A percentile compares a stretch with the other conserved stretches of the same genome.
phyloP scores from a whole-genome alignment of 148 eudicot species.

The Rhododendron ferrugineum region DNA sequence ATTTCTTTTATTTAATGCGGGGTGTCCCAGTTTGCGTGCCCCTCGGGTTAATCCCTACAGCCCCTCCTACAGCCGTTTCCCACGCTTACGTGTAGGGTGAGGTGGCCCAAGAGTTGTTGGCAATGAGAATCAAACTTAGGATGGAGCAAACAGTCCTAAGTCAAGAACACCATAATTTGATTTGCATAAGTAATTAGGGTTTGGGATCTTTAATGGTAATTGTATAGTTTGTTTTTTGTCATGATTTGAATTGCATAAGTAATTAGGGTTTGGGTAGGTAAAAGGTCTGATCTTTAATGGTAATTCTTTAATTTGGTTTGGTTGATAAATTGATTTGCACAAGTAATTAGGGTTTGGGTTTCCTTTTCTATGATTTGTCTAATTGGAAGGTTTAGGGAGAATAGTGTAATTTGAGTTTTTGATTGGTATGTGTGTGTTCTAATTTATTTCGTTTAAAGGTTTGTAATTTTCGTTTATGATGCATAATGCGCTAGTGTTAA shows the following conservation, averaged over 20 bases:
- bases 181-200: neutral
- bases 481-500: neutral
- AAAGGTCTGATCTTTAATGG: neutral
- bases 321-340: neutral
- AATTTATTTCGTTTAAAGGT: neutral
- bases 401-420: neutral
- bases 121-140: no score
- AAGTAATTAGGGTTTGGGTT: neutral
- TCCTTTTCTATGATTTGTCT: neutral
- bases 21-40: no score
- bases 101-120: no score
- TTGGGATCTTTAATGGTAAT: neutral
- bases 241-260: neutral
- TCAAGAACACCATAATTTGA: neutral
- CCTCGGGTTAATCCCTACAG: no score
- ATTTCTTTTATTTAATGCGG: neutral
- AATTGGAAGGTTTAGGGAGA: no score
- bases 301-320: neutral
- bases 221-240: neutral
- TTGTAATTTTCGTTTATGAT: neutral
- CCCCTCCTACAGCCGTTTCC: no score
- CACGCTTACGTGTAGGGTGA: no score
- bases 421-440: neutral
- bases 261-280: neutral
- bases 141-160: no score